These are phyloP conservation scores for Pichia californica DNA, from an alignment of 805 yeast species.

Conservation along the genomic window DNA sequence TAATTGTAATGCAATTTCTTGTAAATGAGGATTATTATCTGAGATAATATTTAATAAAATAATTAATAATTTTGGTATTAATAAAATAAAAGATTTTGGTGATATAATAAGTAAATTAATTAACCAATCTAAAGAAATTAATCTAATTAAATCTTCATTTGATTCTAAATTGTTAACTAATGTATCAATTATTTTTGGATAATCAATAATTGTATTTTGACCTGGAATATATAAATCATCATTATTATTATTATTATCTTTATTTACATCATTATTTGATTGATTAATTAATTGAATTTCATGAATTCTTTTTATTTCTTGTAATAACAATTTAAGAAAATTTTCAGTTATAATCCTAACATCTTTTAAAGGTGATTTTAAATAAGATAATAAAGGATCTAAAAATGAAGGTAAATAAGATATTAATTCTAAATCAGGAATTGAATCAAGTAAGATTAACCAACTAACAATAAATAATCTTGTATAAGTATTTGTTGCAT, in stretches of 20 bases:
- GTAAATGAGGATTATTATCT: conserved; percentile 42
- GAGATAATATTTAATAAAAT: conserved; percentile 60
- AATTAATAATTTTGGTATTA: conserved; percentile 68
- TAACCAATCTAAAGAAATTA: conserved; percentile 79
- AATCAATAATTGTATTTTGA: conserved; percentile 79
- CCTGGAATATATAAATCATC: conserved; percentile 62
- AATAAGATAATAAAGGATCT: conserved; percentile 72
- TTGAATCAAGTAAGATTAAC: conserved; percentile 86
- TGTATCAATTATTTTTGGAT: conserved; percentile 72
- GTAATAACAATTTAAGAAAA: conserved; percentile 64
- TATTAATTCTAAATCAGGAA: conserved; percentile 84
- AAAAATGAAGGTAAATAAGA: conserved; percentile 84
- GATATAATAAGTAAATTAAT: conserved; percentile 64
- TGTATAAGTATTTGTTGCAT: conserved; percentile 88
- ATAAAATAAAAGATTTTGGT: conserved; percentile 67
- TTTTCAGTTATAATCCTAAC: conserved; percentile 81
- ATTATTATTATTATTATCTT: conserved; percentile 17
- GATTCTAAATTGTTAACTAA: conserved; percentile 74
- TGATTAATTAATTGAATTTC: conserved; percentile 44
- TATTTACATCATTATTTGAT: neutral
- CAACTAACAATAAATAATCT: conserved; percentile 89
- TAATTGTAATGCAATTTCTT: conserved; percentile 49
- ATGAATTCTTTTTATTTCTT: conserved; percentile 73
- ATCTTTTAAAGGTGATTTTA: conserved; percentile 80
- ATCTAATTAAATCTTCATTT: conserved; percentile 68